phyloP scores from a whole-genome alignment of 2,329 filamentous ascomycete genomes.

The Trichoderma lentiforme region DNA sequence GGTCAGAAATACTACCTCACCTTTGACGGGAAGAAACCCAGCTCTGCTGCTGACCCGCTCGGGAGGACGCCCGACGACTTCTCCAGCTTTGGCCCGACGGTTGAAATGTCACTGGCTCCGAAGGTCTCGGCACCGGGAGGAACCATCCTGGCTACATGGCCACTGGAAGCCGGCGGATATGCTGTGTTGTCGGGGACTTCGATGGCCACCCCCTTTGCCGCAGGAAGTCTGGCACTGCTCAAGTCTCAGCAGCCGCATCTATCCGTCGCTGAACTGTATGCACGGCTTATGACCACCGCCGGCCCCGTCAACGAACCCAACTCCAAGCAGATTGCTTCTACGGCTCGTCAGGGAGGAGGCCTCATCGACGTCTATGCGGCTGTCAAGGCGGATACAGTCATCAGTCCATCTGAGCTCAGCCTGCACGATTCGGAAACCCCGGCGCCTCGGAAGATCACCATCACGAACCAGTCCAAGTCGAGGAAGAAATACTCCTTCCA shows the following conservation, averaged over 20 bases:
- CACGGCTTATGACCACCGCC: neutral
- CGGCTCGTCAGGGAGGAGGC: slow-evolving; percentile 4
- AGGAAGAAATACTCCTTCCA: neutral
- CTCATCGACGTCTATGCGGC: slow-evolving; percentile 4
- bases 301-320: neutral
- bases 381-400: neutral
- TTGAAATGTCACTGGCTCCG: slow-evolving; percentile 40
- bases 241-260: slow-evolving; percentile 9
- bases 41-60: neutral
- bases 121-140: slow-evolving; percentile 39
- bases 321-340: neutral
- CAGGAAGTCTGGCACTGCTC: slow-evolving; percentile 38
- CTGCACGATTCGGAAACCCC: slow-evolving; percentile 1
- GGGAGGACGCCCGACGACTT: neutral
- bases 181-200: slow-evolving; percentile 45
- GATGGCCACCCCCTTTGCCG: slow-evolving; percentile 44
- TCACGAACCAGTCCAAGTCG: slow-evolving; percentile 8
- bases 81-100: slow-evolving; percentile 41
- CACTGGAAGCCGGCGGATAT: slow-evolving; percentile 35
- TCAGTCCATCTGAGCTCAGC: neutral
- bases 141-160: slow-evolving; percentile 45
- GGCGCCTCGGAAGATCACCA: slow-evolving; percentile 2
- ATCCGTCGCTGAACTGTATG: neutral
- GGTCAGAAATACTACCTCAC: neutral
- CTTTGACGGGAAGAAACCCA: neutral